Percentiles rank a stretch among this genome's conserved stretches.
These are phyloP conservation scores for Castanopsis chinensis DNA, from an alignment of 306 rosid species.

Conservation along the genomic window DNA sequence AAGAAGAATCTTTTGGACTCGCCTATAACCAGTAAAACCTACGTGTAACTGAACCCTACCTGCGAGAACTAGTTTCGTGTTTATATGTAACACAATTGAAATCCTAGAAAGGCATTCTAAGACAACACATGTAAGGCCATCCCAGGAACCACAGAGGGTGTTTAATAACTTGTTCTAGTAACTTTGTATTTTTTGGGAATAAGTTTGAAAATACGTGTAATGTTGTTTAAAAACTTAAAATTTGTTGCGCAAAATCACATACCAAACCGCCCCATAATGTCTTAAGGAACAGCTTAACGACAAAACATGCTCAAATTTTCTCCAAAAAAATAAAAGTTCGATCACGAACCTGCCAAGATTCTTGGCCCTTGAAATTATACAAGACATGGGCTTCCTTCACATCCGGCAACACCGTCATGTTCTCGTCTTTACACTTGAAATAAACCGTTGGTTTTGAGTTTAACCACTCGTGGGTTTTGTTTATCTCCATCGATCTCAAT, in stretches of 20 bases:
- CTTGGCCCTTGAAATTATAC: constrained; percentile 71
- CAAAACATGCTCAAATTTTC: neutral
- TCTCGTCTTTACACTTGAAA: constrained; percentile 68
- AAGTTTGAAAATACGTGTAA: too few relatives aligned
- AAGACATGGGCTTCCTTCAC: constrained; percentile 46
- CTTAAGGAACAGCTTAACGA: neutral
- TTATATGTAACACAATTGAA: neutral
- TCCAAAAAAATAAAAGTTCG: neutral
- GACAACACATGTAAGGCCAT: neutral
- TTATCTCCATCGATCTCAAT: constrained; percentile 60
- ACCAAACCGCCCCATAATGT: neutral
- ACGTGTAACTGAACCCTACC: too few relatives aligned
- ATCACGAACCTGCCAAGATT: constrained; percentile 86
- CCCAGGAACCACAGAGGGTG: too few relatives aligned
- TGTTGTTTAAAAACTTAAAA: too few relatives aligned
- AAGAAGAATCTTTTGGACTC: too few relatives aligned
- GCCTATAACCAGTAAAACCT: too few relatives aligned
- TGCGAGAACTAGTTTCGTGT: neutral
- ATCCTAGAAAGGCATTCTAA: neutral
- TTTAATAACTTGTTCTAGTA: too few relatives aligned
- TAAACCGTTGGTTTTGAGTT: constrained; percentile 55
- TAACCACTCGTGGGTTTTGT: constrained; percentile 61
- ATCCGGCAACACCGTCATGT: constrained; percentile 55
- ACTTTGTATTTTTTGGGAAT: too few relatives aligned
- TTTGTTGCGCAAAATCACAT: too few relatives aligned